Percentiles rank a stretch among this genome's conserved stretches.
Evolutionary conservation across 495 filamentous ascomycete genomes (phyloP).

Genomic region (Patellaria atrata): DNA sequence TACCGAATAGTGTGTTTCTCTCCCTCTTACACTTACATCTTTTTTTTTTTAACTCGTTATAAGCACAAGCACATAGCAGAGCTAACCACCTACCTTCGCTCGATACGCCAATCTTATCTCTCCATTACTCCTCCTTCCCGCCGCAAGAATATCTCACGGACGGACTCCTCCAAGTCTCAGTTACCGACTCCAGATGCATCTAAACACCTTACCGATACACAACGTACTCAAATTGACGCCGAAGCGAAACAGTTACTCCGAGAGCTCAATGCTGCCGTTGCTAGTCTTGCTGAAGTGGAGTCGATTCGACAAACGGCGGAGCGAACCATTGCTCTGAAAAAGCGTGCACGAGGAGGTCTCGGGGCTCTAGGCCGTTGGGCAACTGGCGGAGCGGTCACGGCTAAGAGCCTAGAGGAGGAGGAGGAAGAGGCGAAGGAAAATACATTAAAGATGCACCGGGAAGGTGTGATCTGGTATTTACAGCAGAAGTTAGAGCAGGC

Average conservation of each 20-base stretch:
- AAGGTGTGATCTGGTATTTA: slow-evolving; percentile 72
- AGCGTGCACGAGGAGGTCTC: slow-evolving; percentile 40
- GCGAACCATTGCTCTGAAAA: slow-evolving; percentile 47
- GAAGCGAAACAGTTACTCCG: slow-evolving; percentile 69
- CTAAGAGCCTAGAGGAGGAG: slow-evolving; percentile 47
- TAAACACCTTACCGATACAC: slow-evolving; percentile 27
- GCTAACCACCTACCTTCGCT: slow-evolving; percentile 60
- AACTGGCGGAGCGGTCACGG: slow-evolving; percentile 32
- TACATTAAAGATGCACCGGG: slow-evolving; percentile 47
- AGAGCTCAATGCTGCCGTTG: slow-evolving; percentile 62
- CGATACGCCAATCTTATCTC: slow-evolving; percentile 82
- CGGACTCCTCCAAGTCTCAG: slow-evolving; percentile 20
- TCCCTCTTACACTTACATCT: slow-evolving; percentile 3
- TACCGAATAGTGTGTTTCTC: slow-evolving; percentile 63
- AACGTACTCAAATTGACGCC: slow-evolving; percentile 58
- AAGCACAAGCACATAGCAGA: slow-evolving; percentile 76
- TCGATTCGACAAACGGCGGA: slow-evolving; percentile 63
- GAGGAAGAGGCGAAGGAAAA: slow-evolving; percentile 52
- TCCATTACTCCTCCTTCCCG: slow-evolving; percentile 45
- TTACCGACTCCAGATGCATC: slow-evolving; percentile 45
- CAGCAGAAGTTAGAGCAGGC: slow-evolving; percentile 58
- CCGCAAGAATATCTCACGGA: slow-evolving; percentile 30
- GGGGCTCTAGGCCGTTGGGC: slow-evolving; percentile 61
- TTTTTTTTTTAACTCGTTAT: slow-evolving; percentile 1
- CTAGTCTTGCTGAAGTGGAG: slow-evolving; percentile 66